phyloP scores from a whole-genome alignment of 768 basidiomycete genomes.

The Mycena rebaudengoi region DNA sequence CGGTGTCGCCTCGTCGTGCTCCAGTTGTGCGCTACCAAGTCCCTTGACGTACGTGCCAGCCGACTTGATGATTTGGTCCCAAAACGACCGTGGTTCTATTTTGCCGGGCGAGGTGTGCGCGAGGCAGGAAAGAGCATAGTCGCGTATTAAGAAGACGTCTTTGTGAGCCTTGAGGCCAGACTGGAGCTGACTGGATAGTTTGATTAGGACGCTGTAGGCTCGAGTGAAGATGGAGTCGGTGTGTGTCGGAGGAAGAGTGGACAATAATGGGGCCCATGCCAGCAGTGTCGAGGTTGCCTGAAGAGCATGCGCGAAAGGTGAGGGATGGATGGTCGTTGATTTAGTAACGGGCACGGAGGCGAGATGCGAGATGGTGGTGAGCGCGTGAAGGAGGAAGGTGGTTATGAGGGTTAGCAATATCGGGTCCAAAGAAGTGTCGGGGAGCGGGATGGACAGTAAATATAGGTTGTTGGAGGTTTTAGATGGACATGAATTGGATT shows the following conservation, averaged over 20 bases:
- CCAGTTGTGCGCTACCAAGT: constrained; percentile 28
- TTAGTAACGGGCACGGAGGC: constrained; percentile 26
- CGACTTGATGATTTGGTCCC: constrained; percentile 72
- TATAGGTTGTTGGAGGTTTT: constrained; percentile 28
- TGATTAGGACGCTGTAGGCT: constrained; percentile 63
- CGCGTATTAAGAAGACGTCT: constrained; percentile 52
- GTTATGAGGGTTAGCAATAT: constrained; percentile 62
- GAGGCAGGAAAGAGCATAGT: constrained; percentile 56
- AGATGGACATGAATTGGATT: constrained; percentile 17
- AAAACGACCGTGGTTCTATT: constrained; percentile 63
- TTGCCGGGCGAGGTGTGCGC: constrained; percentile 56
- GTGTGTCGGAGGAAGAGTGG: constrained; percentile 58
- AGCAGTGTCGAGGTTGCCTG: constrained; percentile 47
- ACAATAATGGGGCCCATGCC: constrained; percentile 59
- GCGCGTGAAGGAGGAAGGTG: constrained; percentile 65
- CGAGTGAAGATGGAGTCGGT: constrained; percentile 67
- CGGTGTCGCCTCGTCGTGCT: constrained; percentile 41
- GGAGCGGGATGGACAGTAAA: constrained; percentile 55
- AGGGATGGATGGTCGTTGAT: constrained; percentile 9
- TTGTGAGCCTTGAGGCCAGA: constrained; percentile 27
- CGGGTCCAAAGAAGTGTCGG: constrained; percentile 39
- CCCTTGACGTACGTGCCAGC: constrained; percentile 54
- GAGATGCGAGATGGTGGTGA: constrained; percentile 50
- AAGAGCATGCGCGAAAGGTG: constrained; percentile 42
- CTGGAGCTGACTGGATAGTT: constrained; percentile 36